phyloP scores from a whole-genome alignment of 768 basidiomycete species.

The Pisolithus microcarpus region DNA sequence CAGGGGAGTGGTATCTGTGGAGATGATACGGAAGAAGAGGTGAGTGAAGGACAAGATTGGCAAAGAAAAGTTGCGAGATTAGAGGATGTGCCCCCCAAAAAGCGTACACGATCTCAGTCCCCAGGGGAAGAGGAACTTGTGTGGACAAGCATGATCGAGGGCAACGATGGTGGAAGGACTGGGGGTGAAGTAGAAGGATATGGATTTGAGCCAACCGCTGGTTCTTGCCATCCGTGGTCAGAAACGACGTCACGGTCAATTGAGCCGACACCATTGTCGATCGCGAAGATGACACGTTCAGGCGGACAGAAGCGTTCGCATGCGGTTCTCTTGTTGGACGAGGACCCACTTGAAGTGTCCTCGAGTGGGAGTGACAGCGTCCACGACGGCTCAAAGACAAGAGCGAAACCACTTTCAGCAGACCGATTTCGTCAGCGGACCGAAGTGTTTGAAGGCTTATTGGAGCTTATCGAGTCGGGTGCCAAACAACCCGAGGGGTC shows the following conservation, averaged over 20 bases:
- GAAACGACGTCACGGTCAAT: background rate
- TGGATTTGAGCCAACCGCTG: background rate
- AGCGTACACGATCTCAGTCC: constrained; percentile 38
- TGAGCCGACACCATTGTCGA: background rate
- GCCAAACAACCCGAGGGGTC: constrained; percentile 63
- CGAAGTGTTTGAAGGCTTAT: constrained; percentile 59
- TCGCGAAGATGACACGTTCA: background rate
- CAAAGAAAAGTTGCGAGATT: background rate
- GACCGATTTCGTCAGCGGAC: constrained; percentile 57
- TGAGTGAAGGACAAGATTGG: background rate
- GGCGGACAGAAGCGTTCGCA: constrained; percentile 16
- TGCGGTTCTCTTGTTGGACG: constrained; percentile 20
- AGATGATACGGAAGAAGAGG: background rate
- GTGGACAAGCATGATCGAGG: constrained; percentile 36
- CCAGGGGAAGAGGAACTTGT: constrained; percentile 31
- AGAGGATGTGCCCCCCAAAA: constrained; percentile 32
- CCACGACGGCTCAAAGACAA: background rate
- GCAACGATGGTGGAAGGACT: constrained; percentile 8
- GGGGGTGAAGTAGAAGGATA: background rate
- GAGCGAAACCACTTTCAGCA: constrained; percentile 30
- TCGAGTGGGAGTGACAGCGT: constrained; percentile 18
- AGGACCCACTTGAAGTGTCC: constrained; percentile 21
- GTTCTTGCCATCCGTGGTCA: background rate
- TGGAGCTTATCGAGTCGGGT: constrained; percentile 54
- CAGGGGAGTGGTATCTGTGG: background rate